Conservation (phyloP, 257 asterid species). For the Nicotiana otophora region DNA sequence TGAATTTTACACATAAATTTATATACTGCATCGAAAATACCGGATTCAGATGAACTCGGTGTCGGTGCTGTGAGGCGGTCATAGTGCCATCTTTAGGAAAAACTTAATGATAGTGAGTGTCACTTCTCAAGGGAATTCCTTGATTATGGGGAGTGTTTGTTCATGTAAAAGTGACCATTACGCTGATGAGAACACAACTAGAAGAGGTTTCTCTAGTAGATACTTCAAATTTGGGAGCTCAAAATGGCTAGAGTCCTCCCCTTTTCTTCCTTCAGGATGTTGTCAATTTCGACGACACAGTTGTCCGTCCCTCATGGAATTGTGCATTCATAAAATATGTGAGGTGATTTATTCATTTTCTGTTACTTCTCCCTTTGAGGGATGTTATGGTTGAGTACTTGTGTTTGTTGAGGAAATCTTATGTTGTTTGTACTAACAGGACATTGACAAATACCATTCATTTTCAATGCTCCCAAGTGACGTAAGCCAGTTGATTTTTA, state of each 20-base stretch:
- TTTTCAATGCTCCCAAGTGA: conserved; percentile 87
- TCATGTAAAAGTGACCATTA: conserved; percentile 80
- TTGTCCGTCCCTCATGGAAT: conserved; percentile 70
- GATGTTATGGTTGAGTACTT: background rate
- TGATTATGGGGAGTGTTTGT: conserved; percentile 86
- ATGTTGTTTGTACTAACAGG: conserved; percentile 38
- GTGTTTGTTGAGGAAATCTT: conserved; percentile 5
- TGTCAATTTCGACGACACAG: conserved; percentile 35
- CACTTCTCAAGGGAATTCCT: background rate
- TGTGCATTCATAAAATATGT: conserved; percentile 68
- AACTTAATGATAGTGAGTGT: background rate
- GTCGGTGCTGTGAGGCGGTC: too few species aligned
- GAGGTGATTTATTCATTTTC: conserved; percentile 38
- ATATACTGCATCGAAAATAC: too few species aligned
- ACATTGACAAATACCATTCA: conserved; percentile 43
- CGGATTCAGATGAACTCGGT: too few species aligned
- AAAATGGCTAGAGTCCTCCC: conserved; percentile 66
- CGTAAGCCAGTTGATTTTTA: conserved; percentile 76
- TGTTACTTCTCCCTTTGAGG: background rate
- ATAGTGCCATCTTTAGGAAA: background rate
- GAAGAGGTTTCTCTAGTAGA: conserved; percentile 58
- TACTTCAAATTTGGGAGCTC: conserved; percentile 91
- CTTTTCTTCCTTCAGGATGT: conserved; percentile 49
- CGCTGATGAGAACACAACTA: conserved; percentile 50
- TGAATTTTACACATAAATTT: too few species aligned